Evolutionary conservation across 306 rosid species (phyloP).

Genomic region (Prosopis cineraria): DNA sequence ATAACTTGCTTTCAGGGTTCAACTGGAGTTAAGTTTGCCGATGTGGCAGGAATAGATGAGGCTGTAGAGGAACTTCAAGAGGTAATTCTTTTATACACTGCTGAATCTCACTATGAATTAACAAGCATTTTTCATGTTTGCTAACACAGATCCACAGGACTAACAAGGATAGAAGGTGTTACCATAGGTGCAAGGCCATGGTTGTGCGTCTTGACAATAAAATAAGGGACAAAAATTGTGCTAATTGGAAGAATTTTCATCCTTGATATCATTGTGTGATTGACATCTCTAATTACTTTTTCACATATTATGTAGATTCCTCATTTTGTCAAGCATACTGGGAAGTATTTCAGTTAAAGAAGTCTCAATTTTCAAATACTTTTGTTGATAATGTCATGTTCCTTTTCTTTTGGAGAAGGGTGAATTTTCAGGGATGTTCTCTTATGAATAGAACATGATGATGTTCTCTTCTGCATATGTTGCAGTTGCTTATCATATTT

Average conservation of each 20-base stretch:
- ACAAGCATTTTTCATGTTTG: constrained; percentile 9
- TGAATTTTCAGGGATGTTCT: neutral
- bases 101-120: constrained; percentile 15
- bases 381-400: constrained; percentile 2
- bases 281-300: neutral
- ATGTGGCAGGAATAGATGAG: constrained; percentile 97
- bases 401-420: neutral
- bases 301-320: neutral
- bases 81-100: constrained; percentile 49
- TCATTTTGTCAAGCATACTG: neutral
- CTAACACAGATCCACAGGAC: neutral
- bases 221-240: neutral
- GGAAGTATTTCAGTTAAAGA: constrained; percentile 10
- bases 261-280: neutral
- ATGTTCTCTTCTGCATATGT: constrained; percentile 11
- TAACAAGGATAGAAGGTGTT: constrained; percentile 1
- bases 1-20: constrained; percentile 73
- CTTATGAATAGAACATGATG: constrained; percentile 14
- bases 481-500: neutral
- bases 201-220: neutral
- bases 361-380: neutral
- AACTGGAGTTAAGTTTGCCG: constrained; percentile 86
- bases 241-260: neutral
- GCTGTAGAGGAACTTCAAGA: constrained; percentile 99
- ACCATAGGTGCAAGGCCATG: neutral